phyloP scores from a whole-genome alignment of 2,329 filamentous ascomycete species.

The Botryosphaeria dothidea region DNA sequence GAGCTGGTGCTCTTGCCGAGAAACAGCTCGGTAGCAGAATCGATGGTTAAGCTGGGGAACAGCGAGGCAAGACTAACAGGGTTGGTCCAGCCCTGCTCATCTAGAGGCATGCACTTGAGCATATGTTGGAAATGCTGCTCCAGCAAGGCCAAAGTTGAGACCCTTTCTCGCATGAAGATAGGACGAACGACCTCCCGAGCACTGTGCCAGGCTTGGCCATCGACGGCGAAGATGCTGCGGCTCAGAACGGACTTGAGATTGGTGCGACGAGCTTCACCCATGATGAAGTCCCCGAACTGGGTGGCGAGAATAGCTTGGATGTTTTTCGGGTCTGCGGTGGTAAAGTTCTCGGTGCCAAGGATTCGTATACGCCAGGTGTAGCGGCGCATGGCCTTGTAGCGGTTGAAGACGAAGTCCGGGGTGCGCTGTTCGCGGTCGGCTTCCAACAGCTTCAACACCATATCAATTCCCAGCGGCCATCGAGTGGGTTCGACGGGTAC shows the following conservation, averaged over 20 bases:
- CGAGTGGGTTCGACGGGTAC: background rate
- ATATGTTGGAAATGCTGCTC: slow-evolving; percentile 60
- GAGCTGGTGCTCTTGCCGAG: slow-evolving; percentile 43
- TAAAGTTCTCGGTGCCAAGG: slow-evolving; percentile 43
- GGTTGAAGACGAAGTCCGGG: background rate
- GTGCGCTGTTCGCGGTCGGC: slow-evolving; percentile 6
- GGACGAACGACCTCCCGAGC: slow-evolving; percentile 52
- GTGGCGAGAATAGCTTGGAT: slow-evolving; percentile 47
- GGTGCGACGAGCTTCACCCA: slow-evolving; percentile 35
- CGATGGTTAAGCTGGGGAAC: slow-evolving; percentile 51
- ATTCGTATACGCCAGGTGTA: slow-evolving; percentile 27
- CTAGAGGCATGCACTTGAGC: slow-evolving; percentile 44
- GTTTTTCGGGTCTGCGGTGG: slow-evolving; percentile 50
- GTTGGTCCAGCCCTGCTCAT: slow-evolving; percentile 44
- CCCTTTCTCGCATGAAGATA: slow-evolving; percentile 54
- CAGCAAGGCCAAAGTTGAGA: slow-evolving; percentile 58
- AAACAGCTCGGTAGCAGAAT: slow-evolving; percentile 51
- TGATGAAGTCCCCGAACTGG: slow-evolving; percentile 49
- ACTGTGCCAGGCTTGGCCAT: slow-evolving; percentile 43
- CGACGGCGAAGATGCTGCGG: slow-evolving; percentile 47
- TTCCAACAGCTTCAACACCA: background rate
- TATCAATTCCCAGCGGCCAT: slow-evolving; percentile 6
- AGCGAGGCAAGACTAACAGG: slow-evolving; percentile 42
- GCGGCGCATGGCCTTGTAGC: slow-evolving; percentile 3
- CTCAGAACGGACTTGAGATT: slow-evolving; percentile 45